phyloP scores from a whole-genome alignment of 345 rosid species.

The Eucalyptus regnans region DNA sequence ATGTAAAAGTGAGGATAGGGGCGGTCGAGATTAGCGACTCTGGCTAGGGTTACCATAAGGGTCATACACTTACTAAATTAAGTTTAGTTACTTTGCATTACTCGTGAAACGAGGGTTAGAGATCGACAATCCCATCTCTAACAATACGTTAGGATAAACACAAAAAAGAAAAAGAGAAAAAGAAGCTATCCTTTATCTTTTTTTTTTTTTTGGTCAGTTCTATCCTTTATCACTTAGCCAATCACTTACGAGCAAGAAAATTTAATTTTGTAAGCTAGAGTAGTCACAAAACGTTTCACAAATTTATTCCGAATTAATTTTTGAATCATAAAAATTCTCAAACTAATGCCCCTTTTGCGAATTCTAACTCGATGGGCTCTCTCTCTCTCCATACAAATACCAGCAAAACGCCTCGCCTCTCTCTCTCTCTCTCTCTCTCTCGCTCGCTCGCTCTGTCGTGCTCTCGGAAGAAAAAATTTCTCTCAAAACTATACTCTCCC shows the following conservation, averaged over 20 bases:
- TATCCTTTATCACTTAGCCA: neutral
- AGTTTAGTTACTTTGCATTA: neutral
- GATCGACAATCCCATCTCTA: neutral
- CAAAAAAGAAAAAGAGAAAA: neutral
- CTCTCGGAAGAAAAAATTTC: neutral
- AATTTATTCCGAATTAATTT: no score
- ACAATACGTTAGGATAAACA: neutral
- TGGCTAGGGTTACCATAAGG: neutral
- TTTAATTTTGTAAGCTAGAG: neutral
- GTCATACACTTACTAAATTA: neutral
- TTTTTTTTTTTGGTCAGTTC: no score
- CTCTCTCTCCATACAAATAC: neutral
- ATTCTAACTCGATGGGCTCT: neutral
- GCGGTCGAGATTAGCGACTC: neutral
- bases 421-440: neutral
- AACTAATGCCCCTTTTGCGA: neutral
- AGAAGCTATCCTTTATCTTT: neutral
- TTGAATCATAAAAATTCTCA: neutral
- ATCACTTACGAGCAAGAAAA: neutral
- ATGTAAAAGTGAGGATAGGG: neutral
- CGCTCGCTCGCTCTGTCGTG: neutral
- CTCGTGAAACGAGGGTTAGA: neutral
- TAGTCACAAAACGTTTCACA: fast-evolving
- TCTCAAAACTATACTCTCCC: neutral
- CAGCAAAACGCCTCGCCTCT: neutral